These are phyloP conservation scores for Stephania cephalantha DNA, from an alignment of 164 flowering plant species.

Conservation along the genomic window DNA sequence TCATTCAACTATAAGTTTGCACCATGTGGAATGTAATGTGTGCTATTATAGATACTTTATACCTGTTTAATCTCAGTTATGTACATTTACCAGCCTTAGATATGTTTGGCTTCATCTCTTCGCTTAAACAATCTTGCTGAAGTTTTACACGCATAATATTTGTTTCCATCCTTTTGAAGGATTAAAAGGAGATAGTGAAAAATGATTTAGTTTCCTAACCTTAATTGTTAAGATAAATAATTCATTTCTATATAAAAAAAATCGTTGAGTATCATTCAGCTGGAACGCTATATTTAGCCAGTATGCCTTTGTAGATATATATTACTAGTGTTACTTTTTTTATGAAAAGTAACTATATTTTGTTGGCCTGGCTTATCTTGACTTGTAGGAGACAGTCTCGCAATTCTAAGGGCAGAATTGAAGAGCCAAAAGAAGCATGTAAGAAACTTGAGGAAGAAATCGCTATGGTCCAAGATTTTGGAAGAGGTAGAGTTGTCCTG, in stretches of 20 bases:
- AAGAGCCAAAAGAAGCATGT: constrained; percentile 94
- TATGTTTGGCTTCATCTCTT: neutral
- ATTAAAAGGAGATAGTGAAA: neutral
- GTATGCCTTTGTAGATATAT: neutral
- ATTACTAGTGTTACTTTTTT: neutral
- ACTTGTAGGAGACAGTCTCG: constrained; percentile 71
- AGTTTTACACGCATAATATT: neutral
- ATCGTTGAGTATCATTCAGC: neutral
- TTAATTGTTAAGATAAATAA: too few relatives aligned
- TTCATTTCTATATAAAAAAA: too few relatives aligned
- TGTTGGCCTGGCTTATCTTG: constrained; percentile 2
- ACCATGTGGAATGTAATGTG: neutral
- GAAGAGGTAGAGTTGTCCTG: constrained; percentile 64
- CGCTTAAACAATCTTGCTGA: neutral
- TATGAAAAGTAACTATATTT: neutral
- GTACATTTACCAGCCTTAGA: neutral
- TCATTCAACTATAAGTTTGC: neutral
- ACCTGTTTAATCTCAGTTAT: neutral
- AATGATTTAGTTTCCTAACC: neutral
- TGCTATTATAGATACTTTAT: neutral
- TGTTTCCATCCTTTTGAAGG: neutral
- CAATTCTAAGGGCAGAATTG: constrained; percentile 70
- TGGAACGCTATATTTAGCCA: neutral
- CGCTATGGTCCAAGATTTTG: constrained; percentile 92
- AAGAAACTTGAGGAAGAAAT: constrained; percentile 76